Conservation (phyloP, 805 yeast species). For the Saturnispora kantuleensis region DNA sequence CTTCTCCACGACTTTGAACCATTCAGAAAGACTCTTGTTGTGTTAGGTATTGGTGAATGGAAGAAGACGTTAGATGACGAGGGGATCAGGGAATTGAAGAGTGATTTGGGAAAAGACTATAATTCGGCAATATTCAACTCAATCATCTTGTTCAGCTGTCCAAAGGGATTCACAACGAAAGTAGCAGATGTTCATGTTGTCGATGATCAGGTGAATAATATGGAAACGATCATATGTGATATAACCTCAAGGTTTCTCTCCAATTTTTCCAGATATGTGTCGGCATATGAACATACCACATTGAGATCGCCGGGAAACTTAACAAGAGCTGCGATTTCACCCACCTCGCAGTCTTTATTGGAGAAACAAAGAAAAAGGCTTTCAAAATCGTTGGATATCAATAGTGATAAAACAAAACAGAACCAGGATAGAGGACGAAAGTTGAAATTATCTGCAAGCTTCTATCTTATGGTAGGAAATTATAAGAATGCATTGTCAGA, state of each 20-base stretch:
- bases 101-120: conserved; percentile 34
- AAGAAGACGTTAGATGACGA: conserved; percentile 18
- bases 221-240: conserved; percentile 67
- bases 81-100: conserved; percentile 23
- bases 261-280: conserved; percentile 57
- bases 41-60: conserved; percentile 36
- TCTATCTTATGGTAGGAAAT: conserved; percentile 74
- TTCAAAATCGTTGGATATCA: conserved; percentile 24
- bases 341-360: conserved; percentile 7
- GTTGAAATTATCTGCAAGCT: conserved; percentile 62
- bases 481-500: conserved; percentile 58
- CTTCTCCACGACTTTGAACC: conserved; percentile 87
- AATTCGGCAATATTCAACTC: conserved; percentile 48
- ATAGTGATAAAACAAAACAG: conserved; percentile 26
- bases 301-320: conserved; percentile 68
- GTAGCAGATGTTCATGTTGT: conserved; percentile 14
- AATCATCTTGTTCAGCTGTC: conserved; percentile 44
- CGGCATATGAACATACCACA: conserved; percentile 69
- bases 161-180: conserved; percentile 14
- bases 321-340: conserved; percentile 6
- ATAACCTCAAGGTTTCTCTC: conserved; percentile 53
- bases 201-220: conserved; percentile 16
- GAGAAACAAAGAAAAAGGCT: conserved; percentile 21
- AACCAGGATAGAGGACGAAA: conserved; percentile 61
- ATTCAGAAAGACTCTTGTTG: conserved; percentile 64